A percentile compares a stretch with the other conserved stretches of the same genome.
Evolutionary conservation across 2,329 filamentous ascomycete species (phyloP).

Genomic region (Colletotrichum endophyticum): DNA sequence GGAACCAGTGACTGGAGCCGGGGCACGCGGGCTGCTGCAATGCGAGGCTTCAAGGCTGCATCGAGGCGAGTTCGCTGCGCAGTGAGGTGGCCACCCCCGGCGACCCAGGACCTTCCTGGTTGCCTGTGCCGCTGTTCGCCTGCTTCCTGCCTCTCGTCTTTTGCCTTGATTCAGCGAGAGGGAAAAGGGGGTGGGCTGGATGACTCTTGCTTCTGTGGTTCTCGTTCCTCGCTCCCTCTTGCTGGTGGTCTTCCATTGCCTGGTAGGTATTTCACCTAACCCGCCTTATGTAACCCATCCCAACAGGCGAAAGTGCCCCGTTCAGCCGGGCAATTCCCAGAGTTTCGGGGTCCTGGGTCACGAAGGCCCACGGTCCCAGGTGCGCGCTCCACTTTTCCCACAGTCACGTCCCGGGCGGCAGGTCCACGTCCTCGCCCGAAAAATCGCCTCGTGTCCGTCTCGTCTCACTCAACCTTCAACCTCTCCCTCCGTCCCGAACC

Average conservation of each 20-base stretch:
- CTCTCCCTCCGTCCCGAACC: slow-evolving; percentile 7
- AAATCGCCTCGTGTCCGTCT: slow-evolving; percentile 21
- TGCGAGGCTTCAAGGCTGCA: slow-evolving; percentile 18
- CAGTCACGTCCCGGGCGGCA: slow-evolving; percentile 13
- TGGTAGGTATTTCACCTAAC: neutral
- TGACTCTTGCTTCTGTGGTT: neutral
- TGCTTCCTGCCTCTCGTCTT: neutral
- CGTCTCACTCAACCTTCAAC: slow-evolving; percentile 7
- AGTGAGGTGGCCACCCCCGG: neutral
- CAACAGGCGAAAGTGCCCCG: neutral
- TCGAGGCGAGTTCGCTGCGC: neutral
- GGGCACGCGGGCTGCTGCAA: neutral
- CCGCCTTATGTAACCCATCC: neutral
- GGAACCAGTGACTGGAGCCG: neutral
- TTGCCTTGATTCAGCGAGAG: neutral
- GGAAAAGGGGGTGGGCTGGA: neutral
- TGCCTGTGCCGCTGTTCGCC: neutral
- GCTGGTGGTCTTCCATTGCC: neutral
- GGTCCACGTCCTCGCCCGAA: slow-evolving; percentile 16
- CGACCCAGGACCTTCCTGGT: neutral
- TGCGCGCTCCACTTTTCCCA: slow-evolving; percentile 1
- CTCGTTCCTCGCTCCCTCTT: neutral
- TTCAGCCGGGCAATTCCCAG: slow-evolving; percentile 5
- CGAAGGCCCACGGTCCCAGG: neutral
- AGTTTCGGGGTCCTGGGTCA: slow-evolving; percentile 18